Evolutionary conservation across 2,329 filamentous ascomycete genomes (phyloP), one percentile per base, ranked within the genome.

Genomic region (Ambrosiella xylebori): DNA sequence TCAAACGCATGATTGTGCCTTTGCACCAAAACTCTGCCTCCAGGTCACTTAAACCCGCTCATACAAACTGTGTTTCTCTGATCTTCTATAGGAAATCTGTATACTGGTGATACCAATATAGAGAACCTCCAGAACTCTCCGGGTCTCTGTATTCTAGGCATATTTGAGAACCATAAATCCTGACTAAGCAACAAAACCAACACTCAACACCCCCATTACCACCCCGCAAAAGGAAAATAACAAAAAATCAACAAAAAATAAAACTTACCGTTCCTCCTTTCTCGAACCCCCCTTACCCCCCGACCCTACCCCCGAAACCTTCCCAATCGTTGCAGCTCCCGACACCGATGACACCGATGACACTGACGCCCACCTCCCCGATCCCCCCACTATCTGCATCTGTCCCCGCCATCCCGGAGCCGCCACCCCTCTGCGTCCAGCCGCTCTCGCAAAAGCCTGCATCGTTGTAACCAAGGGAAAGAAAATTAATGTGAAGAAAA

Each of bases 401-500:
- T 27, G 27, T 27, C 27, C 27, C 27, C 27, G 27, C 27, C 27
- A 27, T 27, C 47, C 36, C n/a, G 37, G 15, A 13, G 7, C 12
- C 27, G n/a, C 9, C 27, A 39, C 17, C 27, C 8, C 8, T 39
- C 19, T 57, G 27, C 50, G 58, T 3, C 50, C 39, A 9, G 49
- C 58, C n/a, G 54, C 58, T 54, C 58, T 50, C 15, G 54, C 49
- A 55, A 60, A 60, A 9, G 55, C 51, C 49, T 57, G 58, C 58
- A 60, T 60, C 38, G 12, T 37, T 11, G 13, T 51, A 51, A 5
- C 27, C n/a, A 57, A 52, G n/a, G 9, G 15, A 40, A 35, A 35
- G 1, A 52, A 52, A 40, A 6, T n/a, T 17, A 52, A 50, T 19
- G n/a, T 19, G 27, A 27, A 27, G 27, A 27, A 27, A 27, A 27